These are phyloP conservation scores for Verruconis gallopava DNA, from an alignment of 2,329 filamentous ascomycete genomes.

Conservation along the genomic window DNA sequence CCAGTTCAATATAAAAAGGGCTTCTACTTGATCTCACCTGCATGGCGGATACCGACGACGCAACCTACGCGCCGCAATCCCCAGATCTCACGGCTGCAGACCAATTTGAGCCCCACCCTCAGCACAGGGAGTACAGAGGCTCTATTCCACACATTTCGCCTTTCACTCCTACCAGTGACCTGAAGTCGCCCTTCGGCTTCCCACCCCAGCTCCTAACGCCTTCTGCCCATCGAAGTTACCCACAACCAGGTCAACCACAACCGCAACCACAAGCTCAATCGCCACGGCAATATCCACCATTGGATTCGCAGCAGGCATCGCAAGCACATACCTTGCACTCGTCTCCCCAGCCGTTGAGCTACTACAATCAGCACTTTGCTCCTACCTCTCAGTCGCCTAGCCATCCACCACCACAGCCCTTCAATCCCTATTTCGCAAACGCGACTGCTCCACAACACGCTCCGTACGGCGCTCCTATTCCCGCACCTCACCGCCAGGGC, in stretches of 20 bases:
- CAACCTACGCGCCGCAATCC: constrained; percentile 12
- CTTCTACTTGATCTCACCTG: neutral
- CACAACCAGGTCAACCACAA: constrained; percentile 6
- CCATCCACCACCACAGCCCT: neutral
- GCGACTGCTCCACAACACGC: neutral
- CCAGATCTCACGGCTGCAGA: constrained; percentile 33
- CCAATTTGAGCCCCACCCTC: constrained; percentile 21
- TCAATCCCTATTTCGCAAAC: neutral
- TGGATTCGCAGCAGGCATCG: neutral
- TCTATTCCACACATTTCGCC: constrained; percentile 20
- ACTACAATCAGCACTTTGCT: neutral
- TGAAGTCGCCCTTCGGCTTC: neutral
- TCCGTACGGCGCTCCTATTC: neutral
- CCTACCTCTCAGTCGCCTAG: no score
- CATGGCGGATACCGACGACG: no score
- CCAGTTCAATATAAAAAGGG: no score
- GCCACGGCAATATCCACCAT: neutral
- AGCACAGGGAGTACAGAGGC: constrained; percentile 25
- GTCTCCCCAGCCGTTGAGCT: neutral
- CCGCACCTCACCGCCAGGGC: neutral
- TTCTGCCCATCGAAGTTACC: neutral
- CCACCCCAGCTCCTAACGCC: no score
- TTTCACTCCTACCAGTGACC: constrained; percentile 8
- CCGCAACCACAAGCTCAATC: constrained; percentile 3
- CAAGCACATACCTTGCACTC: neutral